Percentiles rank a stretch among this genome's conserved stretches.
phyloP scores from a whole-genome alignment of 2,329 filamentous ascomycete genomes.

The Colletotrichum sp. region DNA sequence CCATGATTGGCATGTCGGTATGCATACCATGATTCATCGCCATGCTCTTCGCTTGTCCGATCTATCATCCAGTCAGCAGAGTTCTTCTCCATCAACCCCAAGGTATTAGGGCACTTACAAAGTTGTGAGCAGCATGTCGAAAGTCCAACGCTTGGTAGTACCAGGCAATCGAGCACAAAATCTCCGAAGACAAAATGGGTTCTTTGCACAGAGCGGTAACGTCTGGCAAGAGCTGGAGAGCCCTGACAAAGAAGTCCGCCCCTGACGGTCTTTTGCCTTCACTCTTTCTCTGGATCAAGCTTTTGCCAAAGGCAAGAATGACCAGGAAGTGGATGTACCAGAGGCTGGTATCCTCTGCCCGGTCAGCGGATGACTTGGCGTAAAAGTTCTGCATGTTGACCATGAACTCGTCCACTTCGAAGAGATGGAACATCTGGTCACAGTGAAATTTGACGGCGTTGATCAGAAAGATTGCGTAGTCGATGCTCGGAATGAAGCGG shows the following conservation, averaged over 20 bases:
- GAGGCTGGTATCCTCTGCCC: conserved; percentile 28
- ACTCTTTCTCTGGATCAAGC: conserved; percentile 46
- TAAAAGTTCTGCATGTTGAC: conserved; percentile 32
- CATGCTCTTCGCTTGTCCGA: conserved; percentile 56
- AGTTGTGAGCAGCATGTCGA: conserved; percentile 48
- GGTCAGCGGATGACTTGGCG: conserved; percentile 18
- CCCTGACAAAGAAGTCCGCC: conserved; percentile 49
- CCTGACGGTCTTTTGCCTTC: conserved; percentile 47
- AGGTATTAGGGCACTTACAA: conserved; percentile 32
- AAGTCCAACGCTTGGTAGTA: conserved; percentile 58
- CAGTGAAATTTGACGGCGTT: conserved; percentile 63
- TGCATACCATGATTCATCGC: conserved; percentile 58
- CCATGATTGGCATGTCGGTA: conserved; percentile 50
- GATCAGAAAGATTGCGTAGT: conserved; percentile 57
- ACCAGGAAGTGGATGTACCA: conserved; percentile 61
- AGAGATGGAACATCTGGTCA: conserved; percentile 57
- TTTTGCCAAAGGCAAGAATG: conserved; percentile 60
- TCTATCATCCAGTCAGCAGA: conserved; percentile 29
- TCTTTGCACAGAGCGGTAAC: conserved; percentile 43
- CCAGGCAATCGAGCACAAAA: conserved; percentile 55
- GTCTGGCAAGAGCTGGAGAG: conserved; percentile 48
- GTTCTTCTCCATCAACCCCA: not conserved
- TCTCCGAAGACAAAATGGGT: conserved; percentile 51
- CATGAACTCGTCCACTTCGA: conserved; percentile 59
- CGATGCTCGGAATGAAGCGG: conserved; percentile 37